Base-by-base conservation (phyloP, 768 basidiomycete species). In the Termitomyces eurrhizus region DNA sequence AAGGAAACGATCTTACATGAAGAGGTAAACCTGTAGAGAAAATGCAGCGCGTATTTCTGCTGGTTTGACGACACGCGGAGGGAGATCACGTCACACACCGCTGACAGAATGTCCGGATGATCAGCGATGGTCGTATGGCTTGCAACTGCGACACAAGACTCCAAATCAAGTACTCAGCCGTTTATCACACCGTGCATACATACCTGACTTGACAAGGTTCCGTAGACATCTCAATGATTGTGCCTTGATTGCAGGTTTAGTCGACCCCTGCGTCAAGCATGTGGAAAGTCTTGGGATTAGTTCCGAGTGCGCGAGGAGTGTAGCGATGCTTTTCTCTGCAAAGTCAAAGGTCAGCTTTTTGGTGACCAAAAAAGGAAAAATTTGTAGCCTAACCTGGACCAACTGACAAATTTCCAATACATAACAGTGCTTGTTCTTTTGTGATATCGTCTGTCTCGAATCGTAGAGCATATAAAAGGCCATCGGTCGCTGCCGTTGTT, bases 31-130 rank as follows among this genome's bases (percentile, higher is more conserved):
- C 61, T 56, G 24, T 60, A 56, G 3, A 66, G n/a, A 24, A 66
- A 58, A 60, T 66, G 65, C 29, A 66, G 52, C 16, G 65, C 63
- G 42, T 66, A 66, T 58, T 62, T 64, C 37, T 66, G 65, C 46
- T 60, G 65, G 36, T 64, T 66, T 46, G 65, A 64, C 12, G 60
- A 57, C 29, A 32, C 52, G 6, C 54, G 45, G 16, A 52, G 51
- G 33, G 56, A 45, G 7, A 66, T 55, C 29, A 64, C 61, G 4
- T 64, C 56, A 26, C 60, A 57, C 7, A 64, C 52, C 1, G 58
- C 41, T 29, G 58, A 54, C 42, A 64, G 24, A 11, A 66, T 64
- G 13, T 46, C 58, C 6, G 52, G 55, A n/a, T 58, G 52, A 37
- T 39, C 44, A 33, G 39, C 12, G 11, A 66, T 64, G 37, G 26